phyloP scores from a whole-genome alignment of 2,329 filamentous ascomycete genomes.

The Botrytis porri region DNA sequence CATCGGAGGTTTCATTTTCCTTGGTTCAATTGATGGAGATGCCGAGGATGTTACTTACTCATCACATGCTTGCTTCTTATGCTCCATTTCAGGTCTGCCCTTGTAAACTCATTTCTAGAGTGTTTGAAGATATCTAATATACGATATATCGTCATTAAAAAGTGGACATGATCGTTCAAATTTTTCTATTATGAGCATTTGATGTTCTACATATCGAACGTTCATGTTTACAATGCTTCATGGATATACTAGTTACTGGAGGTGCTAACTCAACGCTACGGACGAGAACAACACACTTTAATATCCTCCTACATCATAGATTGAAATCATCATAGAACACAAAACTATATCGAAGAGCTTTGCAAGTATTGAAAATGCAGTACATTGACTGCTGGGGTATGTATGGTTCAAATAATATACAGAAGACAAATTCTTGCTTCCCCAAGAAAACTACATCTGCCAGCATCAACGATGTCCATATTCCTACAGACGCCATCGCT shows the following conservation, averaged over 20 bases:
- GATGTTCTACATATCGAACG: not conserved
- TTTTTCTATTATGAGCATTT: not conserved
- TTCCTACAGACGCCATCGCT: conserved; percentile 28
- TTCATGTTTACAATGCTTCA: not conserved
- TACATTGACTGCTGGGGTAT: conserved; percentile 33
- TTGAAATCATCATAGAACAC: not conserved
- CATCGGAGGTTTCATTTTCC: conserved; percentile 13
- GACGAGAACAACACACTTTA: not conserved
- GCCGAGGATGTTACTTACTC: conserved; percentile 17
- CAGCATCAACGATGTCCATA: conserved; percentile 28
- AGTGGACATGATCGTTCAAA: not conserved
- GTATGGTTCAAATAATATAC: conserved; percentile 31
- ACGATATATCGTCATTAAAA: conserved; percentile 1
- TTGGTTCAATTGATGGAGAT: conserved; percentile 14
- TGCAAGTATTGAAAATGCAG: conserved; percentile 25
- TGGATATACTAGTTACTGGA: not conserved
- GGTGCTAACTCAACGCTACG: not conserved
- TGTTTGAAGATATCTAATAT: not conserved
- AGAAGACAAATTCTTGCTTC: conserved; percentile 26
- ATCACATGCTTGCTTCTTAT: conserved; percentile 20
- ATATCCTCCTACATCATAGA: not conserved
- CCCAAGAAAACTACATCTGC: conserved; percentile 32
- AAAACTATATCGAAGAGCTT: not conserved
- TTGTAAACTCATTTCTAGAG: conserved; percentile 5
- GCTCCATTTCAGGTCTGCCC: conserved; percentile 9